These are phyloP conservation scores for Pezicula carpinea DNA, from an alignment of 2,329 filamentous ascomycete genomes.

Conservation along the genomic window DNA sequence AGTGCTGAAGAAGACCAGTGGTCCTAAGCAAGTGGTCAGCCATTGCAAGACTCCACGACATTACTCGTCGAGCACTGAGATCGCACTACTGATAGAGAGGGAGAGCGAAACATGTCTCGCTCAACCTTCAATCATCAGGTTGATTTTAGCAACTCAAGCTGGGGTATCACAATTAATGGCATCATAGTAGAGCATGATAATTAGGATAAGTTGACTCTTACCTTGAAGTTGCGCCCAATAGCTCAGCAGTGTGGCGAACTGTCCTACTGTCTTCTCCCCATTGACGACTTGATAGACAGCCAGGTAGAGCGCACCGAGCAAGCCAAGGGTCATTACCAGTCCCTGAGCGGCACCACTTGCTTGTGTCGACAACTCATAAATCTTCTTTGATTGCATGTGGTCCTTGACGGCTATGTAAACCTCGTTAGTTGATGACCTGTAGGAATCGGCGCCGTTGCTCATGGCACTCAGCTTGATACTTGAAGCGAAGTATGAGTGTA, in stretches of 20 bases:
- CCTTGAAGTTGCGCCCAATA: constrained; percentile 54
- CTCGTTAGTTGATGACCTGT: constrained; percentile 12
- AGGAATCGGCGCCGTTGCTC: too few species aligned
- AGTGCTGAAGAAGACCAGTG: constrained; percentile 33
- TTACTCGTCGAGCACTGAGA: too few species aligned
- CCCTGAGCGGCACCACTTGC: constrained; percentile 47
- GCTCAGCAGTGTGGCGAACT: constrained; percentile 59
- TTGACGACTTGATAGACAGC: constrained; percentile 26
- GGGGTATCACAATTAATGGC: too few species aligned
- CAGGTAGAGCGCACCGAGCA: constrained; percentile 35
- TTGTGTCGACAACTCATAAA: constrained; percentile 30
- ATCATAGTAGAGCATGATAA: background rate
- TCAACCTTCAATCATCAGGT: too few species aligned
- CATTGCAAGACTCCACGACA: constrained; percentile 5
- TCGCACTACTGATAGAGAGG: too few species aligned
- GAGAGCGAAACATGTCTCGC: too few species aligned
- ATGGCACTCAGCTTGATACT: too few species aligned
- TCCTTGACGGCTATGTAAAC: constrained; percentile 29
- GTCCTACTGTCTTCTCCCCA: constrained; percentile 47
- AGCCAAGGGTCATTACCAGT: constrained; percentile 45
- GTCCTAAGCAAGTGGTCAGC: constrained; percentile 22
- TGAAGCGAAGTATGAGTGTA: constrained; percentile 20
- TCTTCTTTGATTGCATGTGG: constrained; percentile 31
- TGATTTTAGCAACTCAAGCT: too few species aligned
- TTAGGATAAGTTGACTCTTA: constrained; percentile 22